Percentiles rank a stretch among this genome's conserved stretches.
These are phyloP conservation scores for Colletotrichum horii DNA, from an alignment of 2,329 filamentous ascomycete genomes.

Conservation along the genomic window DNA sequence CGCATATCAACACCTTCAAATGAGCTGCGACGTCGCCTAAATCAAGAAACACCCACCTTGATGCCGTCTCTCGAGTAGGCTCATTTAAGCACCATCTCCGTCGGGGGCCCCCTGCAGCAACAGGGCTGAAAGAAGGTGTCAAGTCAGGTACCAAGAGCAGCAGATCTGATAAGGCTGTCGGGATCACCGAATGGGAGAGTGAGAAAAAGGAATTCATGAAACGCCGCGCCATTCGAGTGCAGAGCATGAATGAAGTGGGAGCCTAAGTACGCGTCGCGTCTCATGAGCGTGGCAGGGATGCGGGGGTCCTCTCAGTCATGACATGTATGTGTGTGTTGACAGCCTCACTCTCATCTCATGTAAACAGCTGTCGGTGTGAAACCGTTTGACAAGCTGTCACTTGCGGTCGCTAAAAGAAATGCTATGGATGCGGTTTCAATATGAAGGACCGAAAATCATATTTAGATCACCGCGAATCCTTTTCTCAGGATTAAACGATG, in stretches of 20 bases:
- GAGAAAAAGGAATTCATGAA: background rate
- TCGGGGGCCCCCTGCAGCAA: background rate
- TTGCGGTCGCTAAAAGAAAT: background rate
- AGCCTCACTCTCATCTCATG: background rate
- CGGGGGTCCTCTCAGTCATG: background rate
- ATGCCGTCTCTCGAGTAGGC: background rate
- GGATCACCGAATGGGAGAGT: background rate
- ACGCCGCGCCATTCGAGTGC: background rate
- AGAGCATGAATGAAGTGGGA: background rate
- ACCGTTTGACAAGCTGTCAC: background rate
- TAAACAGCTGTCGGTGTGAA: background rate
- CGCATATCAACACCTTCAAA: background rate
- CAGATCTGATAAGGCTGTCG: background rate
- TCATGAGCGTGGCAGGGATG: background rate
- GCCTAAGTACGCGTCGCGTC: background rate
- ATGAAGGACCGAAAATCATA: background rate
- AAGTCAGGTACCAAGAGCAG: background rate
- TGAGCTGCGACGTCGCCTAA: background rate
- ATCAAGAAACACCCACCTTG: fast-evolving
- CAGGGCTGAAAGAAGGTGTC: background rate
- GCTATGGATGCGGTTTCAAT: background rate
- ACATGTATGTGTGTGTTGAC: background rate
- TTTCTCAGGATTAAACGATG: background rate
- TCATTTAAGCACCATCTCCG: background rate
- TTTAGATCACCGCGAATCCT: background rate